Percentiles rank a stretch among this genome's conserved stretches.
Evolutionary conservation across 2,329 filamentous ascomycete genomes (phyloP).

Genomic region (Xylaria sp.): DNA sequence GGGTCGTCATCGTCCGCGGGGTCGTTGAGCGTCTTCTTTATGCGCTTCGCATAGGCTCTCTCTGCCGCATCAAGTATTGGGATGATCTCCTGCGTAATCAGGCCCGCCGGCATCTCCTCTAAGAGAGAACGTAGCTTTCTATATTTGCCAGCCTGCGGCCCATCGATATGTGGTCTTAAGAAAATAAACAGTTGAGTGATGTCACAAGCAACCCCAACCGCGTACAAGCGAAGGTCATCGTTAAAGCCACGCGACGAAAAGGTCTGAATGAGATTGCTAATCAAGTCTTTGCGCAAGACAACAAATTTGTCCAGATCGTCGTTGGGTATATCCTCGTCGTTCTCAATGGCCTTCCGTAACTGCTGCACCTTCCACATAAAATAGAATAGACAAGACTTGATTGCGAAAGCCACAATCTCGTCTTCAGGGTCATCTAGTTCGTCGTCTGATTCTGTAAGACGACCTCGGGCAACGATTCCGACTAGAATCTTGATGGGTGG

Average conservation of each 20-base stretch:
- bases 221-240: slow-evolving; percentile 80
- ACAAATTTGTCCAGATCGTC: slow-evolving; percentile 70
- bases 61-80: slow-evolving; percentile 83
- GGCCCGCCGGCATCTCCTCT: slow-evolving; percentile 72
- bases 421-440: slow-evolving; percentile 82
- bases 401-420: slow-evolving; percentile 77
- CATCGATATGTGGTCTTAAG: slow-evolving; percentile 66
- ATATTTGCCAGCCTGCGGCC: slow-evolving; percentile 57
- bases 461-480: slow-evolving; percentile 77
- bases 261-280: slow-evolving; percentile 72
- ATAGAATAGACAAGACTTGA: slow-evolving; percentile 83
- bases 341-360: slow-evolving; percentile 64
- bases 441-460: slow-evolving; percentile 73
- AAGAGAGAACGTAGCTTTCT: slow-evolving; percentile 69
- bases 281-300: slow-evolving; percentile 64
- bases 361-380: slow-evolving; percentile 91
- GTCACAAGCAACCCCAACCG: slow-evolving; percentile 82
- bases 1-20: slow-evolving; percentile 79
- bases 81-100: slow-evolving; percentile 73
- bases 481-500: slow-evolving; percentile 75
- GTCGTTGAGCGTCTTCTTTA: slow-evolving; percentile 69
- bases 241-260: slow-evolving; percentile 74
- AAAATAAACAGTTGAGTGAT: slow-evolving; percentile 82
- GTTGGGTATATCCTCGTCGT: slow-evolving; percentile 65
- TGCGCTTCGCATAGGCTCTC: slow-evolving; percentile 77